Percentiles rank a stretch among this genome's conserved stretches.
phyloP scores from a whole-genome alignment of 1,139 yeast genomes.

The Kodamaea ohmeri region DNA sequence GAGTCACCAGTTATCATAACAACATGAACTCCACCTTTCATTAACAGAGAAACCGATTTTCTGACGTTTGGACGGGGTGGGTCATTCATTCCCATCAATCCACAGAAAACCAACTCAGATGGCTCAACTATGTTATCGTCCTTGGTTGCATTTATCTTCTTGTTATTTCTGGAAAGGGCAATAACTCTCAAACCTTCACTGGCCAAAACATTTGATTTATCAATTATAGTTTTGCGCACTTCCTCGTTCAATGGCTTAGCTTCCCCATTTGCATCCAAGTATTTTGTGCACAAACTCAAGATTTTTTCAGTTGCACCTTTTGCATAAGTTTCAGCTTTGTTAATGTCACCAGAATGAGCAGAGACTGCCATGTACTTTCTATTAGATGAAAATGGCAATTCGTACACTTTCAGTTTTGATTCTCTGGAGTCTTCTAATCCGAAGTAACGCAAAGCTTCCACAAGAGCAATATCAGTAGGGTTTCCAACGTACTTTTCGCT shows the following conservation, averaged over 20 bases:
- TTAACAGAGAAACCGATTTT: conserved; percentile 64
- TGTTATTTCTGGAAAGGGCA: conserved; percentile 64
- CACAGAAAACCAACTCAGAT: conserved; percentile 67
- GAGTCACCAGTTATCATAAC: conserved; percentile 98
- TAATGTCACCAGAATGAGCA: conserved; percentile 56
- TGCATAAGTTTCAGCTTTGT: conserved; percentile 58
- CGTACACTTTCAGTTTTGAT: conserved; percentile 56
- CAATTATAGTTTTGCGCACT: conserved; percentile 42
- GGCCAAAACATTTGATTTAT: conserved; percentile 66
- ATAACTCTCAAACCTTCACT: conserved; percentile 83
- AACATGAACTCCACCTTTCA: conserved; percentile 92
- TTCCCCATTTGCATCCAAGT: conserved; percentile 56
- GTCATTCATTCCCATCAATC: conserved; percentile 91
- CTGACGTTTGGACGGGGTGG: conserved; percentile 90
- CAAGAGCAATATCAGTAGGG: conserved; percentile 89
- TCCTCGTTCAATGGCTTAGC: conserved; percentile 53
- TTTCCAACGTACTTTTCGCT: conserved; percentile 78
- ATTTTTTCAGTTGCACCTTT: conserved; percentile 89
- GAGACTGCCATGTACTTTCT: conserved; percentile 90
- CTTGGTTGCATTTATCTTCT: conserved; percentile 28
- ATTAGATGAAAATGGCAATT: conserved; percentile 79
- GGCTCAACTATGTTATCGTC: conserved; percentile 39
- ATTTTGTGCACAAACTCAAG: conserved; percentile 59
- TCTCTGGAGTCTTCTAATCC: conserved; percentile 69
- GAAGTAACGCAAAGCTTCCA: conserved; percentile 70